Evolutionary conservation across 2,329 filamentous ascomycete genomes (phyloP), one percentile per base, ranked within the genome.

Genomic region (Knufia petricola): DNA sequence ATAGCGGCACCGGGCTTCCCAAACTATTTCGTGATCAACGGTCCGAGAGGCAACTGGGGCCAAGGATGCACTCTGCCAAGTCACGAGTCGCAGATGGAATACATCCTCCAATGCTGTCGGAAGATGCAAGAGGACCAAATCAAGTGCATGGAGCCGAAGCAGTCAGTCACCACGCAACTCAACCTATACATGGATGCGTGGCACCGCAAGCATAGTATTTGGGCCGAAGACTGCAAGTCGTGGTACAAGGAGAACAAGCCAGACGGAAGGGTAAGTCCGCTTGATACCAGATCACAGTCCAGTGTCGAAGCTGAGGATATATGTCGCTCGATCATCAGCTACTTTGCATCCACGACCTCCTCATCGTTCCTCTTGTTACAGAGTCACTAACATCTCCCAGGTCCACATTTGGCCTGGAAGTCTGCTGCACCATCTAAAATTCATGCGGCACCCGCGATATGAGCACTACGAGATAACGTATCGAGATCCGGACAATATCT

Each of bases 1-100:
- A 55, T 74, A 8, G 66, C 68, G 0, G 69, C 67, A 4, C 64
- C 69, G 0, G 64, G 67, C 1, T 72, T 73, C 53, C 73, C 73
- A 17, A 67, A 45, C 23, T 64, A 63, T 42, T 61, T 67, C 24
- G 59, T 60, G 20, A 58, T 64, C 46, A 56, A 59, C 8, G 64
- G 62, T 0, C 63, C 62, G 1, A 58, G 58, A 13, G 55, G 51
- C 9, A 59, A 58, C 10, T 57, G 55, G 31, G 57, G 57, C 1
- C 59, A 65, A 46, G 63, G 62, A 2, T 59, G 58, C 26, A 40
- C 63, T 1, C 36, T 61, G 10, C 52, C 55, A 40, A 53, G 45
- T 9, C 53, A 63, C 31, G 54, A 54, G 23, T 60, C 55, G 38
- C 56, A 52, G 19, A 57, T 54, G n/a, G 56, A 60, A 12, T 63